phyloP scores from a whole-genome alignment of 2,329 filamentous ascomycete genomes.

The Xylaria sp. region DNA sequence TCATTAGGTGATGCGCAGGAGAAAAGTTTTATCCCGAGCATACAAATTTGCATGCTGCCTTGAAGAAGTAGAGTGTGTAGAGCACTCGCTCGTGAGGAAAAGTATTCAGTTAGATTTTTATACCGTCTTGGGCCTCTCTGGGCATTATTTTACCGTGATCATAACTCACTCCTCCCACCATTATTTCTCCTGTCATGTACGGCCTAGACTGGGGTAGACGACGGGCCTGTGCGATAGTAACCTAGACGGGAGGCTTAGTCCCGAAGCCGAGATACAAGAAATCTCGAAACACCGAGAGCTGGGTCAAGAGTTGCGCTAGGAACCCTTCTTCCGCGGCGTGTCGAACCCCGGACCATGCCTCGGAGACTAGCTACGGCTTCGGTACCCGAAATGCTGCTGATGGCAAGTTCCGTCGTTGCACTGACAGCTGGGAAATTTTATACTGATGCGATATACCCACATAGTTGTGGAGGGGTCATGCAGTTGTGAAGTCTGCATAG shows the following conservation, averaged over 20 bases:
- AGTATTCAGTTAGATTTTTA: not conserved
- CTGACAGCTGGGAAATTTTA: too few species aligned
- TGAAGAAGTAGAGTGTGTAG: not conserved
- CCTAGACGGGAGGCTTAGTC: not conserved
- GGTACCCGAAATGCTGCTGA: not conserved
- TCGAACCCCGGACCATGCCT: constrained; percentile 20
- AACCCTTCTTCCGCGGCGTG: not conserved
- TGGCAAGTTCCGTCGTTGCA: constrained; percentile 13
- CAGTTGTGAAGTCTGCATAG: not conserved
- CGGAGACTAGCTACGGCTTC: not conserved
- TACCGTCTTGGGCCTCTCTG: not conserved
- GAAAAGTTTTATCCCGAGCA: not conserved
- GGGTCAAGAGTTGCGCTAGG: not conserved
- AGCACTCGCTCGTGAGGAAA: not conserved
- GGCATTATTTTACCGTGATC: not conserved
- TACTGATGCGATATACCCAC: not conserved
- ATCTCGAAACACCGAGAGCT: not conserved
- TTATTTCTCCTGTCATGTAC: not conserved
- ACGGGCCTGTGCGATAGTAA: not conserved
- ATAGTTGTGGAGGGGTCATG: not conserved
- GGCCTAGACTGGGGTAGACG: not conserved
- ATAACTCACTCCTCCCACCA: not conserved
- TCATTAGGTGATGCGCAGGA: not conserved
- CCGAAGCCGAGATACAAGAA: not conserved
- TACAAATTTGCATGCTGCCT: not conserved